Base-by-base conservation (phyloP, 371 early-diverging fungal genomes). In the Phascolomyces articulosus region DNA sequence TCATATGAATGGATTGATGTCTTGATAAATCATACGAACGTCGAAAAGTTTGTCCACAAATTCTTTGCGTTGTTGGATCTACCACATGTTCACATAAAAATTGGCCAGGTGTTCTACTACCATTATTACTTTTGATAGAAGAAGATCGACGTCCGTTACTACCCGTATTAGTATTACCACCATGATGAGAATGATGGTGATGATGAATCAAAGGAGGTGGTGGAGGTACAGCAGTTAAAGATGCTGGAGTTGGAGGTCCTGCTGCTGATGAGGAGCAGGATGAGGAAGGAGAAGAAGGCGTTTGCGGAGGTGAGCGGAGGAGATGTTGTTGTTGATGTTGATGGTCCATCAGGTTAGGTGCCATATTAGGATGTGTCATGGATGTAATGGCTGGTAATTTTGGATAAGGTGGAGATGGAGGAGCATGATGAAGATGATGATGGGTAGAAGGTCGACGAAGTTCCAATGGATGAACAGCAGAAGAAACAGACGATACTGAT, bases 1-100 rank as follows among this genome's bases (percentile, higher is more conserved):
- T 65, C 60, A 72, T 55, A 55, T 75, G 76, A 8, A 72, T 72
- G 1, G 76, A 72, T 58, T 75, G 76, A 58, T 75, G 76, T 8
- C 76, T 64, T 7, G 72, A 62, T 34, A 75, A 55, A 55, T 75
- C 76, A 40, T 75, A 75, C 3, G 72, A 68, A 26, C 76, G 67
- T 28, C 68, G 63, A 38, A 75, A 75, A 0, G 72, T 67, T 44
- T 75, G 76, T 15, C 68, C 70, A 40, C 76, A 75, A 27, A 66
- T 66, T 1, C 60, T 61, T n/a, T 67, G 67, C 3, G 65, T 49
- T 6, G 62, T 34, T 16, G 40, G 58, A 29, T 75, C 68, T 4
- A 70, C 49, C 11, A 70, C 62, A 49, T 72, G 70, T 23, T 65
- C 66, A 40, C 76, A 75, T 38, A 60, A 20, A 31, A 60, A 68